These are phyloP conservation scores for Fusarium poae DNA, from an alignment of 2,329 filamentous ascomycete species.

Conservation along the genomic window DNA sequence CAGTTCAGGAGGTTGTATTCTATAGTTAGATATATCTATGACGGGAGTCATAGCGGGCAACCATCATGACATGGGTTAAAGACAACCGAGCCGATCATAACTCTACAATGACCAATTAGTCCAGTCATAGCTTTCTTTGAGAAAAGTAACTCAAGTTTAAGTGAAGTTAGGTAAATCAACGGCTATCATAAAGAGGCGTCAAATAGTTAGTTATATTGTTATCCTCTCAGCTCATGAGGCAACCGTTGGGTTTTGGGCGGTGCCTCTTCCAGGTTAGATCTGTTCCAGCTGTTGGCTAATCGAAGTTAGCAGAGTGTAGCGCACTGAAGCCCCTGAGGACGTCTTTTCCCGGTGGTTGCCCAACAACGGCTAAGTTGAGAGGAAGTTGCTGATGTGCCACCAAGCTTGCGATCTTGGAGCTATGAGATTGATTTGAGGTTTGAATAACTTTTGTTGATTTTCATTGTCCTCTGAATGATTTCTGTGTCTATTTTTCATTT, in stretches of 20 bases:
- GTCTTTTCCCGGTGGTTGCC: constrained; percentile 27
- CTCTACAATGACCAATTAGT: not conserved
- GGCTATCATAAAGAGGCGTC: constrained; percentile 18
- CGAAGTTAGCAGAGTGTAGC: constrained; percentile 19
- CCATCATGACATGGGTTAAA: constrained; percentile 20
- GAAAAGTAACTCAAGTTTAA: not conserved
- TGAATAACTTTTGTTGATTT: not conserved
- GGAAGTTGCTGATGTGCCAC: constrained; percentile 22
- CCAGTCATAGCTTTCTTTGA: not conserved
- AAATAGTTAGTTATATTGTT: constrained; percentile 8
- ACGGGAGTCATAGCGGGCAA: constrained; percentile 34
- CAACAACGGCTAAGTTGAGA: constrained; percentile 37
- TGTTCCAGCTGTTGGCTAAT: constrained; percentile 41
- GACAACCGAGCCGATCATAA: not conserved
- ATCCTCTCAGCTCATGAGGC: constrained; percentile 10
- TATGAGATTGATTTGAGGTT: constrained; percentile 6
- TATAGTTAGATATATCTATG: constrained; percentile 14
- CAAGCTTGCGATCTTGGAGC: constrained; percentile 17
- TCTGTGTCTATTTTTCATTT: not conserved
- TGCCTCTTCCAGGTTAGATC: constrained; percentile 39
- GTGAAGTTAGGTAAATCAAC: constrained; percentile 5
- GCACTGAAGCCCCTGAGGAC: constrained; percentile 37
- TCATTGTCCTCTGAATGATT: not conserved
- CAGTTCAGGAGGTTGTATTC: not conserved
- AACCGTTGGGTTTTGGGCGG: constrained; percentile 24